Evolutionary conservation across 2,329 filamentous ascomycete genomes (phyloP), one percentile per base, ranked within the genome.

Genomic region (Proliferodiscus dingleyae): DNA sequence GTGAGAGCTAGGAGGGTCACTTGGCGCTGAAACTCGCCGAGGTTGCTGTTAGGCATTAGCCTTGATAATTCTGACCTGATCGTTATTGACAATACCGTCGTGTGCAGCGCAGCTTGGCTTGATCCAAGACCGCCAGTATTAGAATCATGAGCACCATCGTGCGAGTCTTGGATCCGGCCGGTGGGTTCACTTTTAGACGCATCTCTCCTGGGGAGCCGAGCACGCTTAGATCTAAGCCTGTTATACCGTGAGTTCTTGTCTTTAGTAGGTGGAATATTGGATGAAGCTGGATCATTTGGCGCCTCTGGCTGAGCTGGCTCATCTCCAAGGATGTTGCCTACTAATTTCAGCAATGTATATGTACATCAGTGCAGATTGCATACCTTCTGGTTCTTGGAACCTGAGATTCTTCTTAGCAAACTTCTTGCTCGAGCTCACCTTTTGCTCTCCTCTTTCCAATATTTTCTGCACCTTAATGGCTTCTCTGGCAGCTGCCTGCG

Each of bases 1-100:
- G 33, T 53, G 53, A 26, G 45, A 33, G 28, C 39, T 30, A 16
- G 54, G 54, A 4, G 54, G 56, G 34, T 63, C 58, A 54, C 54
- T 59, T 37, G 59, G 58, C 21, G 57, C 57, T 21, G 58, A 61
- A 11, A 61, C 58, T 2, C 59, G 57, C 41, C 58, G 58, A 26
- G 41, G 46, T 43, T 58, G 51, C 50, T 57, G 37, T 33, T 22
- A 7, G n/a, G 2, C 40, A 19, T 56, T 24, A 54, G 46, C 37
- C 41, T 41, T 51, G 26, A 16, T 37, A 19, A 13, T 13, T 39
- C 22, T 19, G 23, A 23, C 29, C 13, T 3, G 13, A 19, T 9
- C 41, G 45, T 21, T 16, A 45, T 39, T 47, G 55, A 54, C 30
- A 36, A 28, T 41, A 45, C 21, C 16, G 42, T 19, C 40, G 28